Conservation (phyloP, 2,329 filamentous ascomycete species). For the Colletotrichum liriopes region DNA sequence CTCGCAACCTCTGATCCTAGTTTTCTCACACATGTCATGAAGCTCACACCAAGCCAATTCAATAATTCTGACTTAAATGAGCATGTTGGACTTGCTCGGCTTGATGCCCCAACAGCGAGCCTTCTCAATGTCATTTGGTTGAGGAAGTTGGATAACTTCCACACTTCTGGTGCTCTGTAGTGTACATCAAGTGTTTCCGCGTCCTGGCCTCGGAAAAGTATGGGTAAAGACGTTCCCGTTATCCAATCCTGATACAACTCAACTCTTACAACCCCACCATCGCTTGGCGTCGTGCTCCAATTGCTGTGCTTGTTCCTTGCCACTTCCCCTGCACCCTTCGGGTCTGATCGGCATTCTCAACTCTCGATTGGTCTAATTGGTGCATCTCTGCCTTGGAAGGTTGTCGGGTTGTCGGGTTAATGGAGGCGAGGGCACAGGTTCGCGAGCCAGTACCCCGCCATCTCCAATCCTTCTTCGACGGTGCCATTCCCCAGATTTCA, state of each 20-base stretch:
- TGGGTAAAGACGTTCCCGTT: background rate
- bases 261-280: conserved; percentile 24
- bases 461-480: background rate
- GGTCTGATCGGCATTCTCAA: conserved; percentile 19
- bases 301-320: background rate
- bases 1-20: too few relatives aligned
- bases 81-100: background rate
- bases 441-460: background rate
- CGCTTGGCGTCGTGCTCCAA: conserved; percentile 17
- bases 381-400: conserved; percentile 29
- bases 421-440: conserved; percentile 10
- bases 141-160: background rate
- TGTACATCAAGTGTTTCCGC: too few relatives aligned
- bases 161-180: too few relatives aligned
- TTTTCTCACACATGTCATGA: background rate
- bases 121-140: background rate
- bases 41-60: background rate
- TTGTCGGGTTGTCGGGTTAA: conserved; percentile 21
- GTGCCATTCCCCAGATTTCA: conserved; percentile 37
- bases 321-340: conserved; percentile 11
- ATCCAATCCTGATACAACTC: conserved; percentile 17
- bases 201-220: background rate
- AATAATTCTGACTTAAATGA: background rate
- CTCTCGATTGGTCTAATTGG: conserved; percentile 8
- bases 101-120: background rate